phyloP scores from a whole-genome alignment of 2,329 filamentous ascomycete species.

The Fragosphaeria purpurea region DNA sequence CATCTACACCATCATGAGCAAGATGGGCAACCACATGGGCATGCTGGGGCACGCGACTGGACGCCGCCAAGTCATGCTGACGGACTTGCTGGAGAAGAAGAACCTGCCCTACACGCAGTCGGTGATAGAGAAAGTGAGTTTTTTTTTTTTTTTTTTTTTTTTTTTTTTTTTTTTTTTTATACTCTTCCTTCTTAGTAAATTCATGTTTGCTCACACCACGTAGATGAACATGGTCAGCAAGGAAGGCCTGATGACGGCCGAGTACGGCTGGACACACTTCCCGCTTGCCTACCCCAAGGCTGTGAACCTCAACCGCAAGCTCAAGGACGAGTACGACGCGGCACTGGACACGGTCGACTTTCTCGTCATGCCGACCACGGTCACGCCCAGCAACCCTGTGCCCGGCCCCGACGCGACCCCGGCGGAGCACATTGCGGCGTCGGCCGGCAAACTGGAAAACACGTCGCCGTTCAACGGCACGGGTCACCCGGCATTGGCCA shows the following conservation, averaged over 20 bases:
- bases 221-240: neutral
- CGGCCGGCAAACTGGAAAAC: slow-evolving; percentile 33
- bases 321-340: slow-evolving; percentile 36
- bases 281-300: slow-evolving; percentile 27
- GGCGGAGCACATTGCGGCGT: slow-evolving; percentile 29
- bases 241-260: neutral
- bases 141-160: too few species aligned
- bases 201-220: neutral
- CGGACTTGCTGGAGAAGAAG: too few species aligned
- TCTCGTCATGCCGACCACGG: slow-evolving; percentile 34
- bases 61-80: too few species aligned
- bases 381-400: slow-evolving; percentile 30
- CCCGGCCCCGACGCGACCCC: slow-evolving; percentile 21
- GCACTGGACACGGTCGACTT: slow-evolving; percentile 32
- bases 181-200: too few species aligned
- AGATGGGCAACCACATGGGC: too few species aligned
- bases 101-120: too few species aligned
- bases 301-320: slow-evolving; percentile 32
- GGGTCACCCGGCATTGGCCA: slow-evolving; percentile 36
- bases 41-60: too few species aligned
- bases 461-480: slow-evolving; percentile 38
- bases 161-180: too few species aligned
- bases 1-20: slow-evolving; percentile 14
- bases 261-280: neutral
- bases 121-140: too few species aligned